Base-by-base conservation (phyloP, 306 rosid species). In the Vigna reflexopilosa region DNA sequence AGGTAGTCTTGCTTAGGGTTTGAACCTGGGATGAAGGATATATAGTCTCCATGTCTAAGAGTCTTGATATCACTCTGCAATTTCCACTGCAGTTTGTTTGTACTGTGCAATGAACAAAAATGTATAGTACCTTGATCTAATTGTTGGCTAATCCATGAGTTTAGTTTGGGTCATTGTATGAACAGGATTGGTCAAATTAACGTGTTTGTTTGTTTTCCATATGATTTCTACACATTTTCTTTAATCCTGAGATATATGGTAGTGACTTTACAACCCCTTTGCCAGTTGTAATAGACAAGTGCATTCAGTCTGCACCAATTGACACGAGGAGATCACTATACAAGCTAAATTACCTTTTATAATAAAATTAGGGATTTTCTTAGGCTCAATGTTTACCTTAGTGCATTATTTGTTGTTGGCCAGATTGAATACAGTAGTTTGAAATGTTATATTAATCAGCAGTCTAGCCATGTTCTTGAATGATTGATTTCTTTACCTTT, bases 291-390 rank as follows among this genome's bases (percentile, higher is more conserved):
- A 96, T 96, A 64, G 99, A 96, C 90, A 96, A 86, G 83, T 96
- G 99, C 77, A 96, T 96, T 86, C 99, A 96, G 84, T 96, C 99
- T 26, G 94, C 99, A 0, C 99, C 99, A 30, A 96, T 96, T 67
- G 99, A 96, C 88, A 96, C 99, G 52, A 91, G 98, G 83, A 91
- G 99, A 75, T 91, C 99, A 67, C 80, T 96, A 84, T 96, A 96
- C 32, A 96, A 96, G 98, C 98, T 96, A 67, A 86, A 77, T 48
- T 81, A 49, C 57, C 65, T 59, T 36, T 45, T 16, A 14, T 54
- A 50, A 44, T 70, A n/a, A 51, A 64, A 71, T 42, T 51, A 47
- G 34, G 40, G 56, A 72, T 49, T 68, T 36, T 75, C 7, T 78
- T 64, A 40, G 34, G 51, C 44, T 70, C 71, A 57, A 32, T 63